These are phyloP conservation scores for Epicoccum sorghinum DNA, from an alignment of 2,329 filamentous ascomycete genomes.

Conservation along the genomic window DNA sequence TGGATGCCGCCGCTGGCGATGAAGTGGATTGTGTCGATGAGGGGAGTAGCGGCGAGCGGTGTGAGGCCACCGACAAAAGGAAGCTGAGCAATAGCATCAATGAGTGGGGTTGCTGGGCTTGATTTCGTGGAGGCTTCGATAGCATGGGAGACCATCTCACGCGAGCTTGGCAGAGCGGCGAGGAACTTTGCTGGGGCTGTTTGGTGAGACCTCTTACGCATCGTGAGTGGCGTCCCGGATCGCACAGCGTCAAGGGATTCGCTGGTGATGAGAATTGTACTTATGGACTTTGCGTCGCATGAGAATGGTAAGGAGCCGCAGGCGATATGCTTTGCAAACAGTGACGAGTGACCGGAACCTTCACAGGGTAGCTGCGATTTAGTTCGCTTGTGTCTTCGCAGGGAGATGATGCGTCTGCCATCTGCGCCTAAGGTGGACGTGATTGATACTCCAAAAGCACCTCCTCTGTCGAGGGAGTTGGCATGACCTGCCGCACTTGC, in stretches of 20 bases:
- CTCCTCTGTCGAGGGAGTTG: slow-evolving; percentile 20
- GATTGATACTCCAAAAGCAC: slow-evolving; percentile 40
- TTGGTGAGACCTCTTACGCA: slow-evolving; percentile 13
- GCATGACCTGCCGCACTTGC: slow-evolving; percentile 1
- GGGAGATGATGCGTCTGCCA: slow-evolving; percentile 27
- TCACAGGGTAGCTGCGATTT: slow-evolving; percentile 29
- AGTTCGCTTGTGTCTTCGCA: slow-evolving; percentile 32
- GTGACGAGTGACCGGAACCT: slow-evolving; percentile 35
- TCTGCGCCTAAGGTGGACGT: slow-evolving; percentile 10
- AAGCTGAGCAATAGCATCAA: slow-evolving; percentile 36
- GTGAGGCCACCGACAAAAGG: slow-evolving; percentile 37
- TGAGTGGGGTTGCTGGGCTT: slow-evolving; percentile 23
- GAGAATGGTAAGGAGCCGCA: slow-evolving; percentile 38
- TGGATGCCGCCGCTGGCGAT: slow-evolving; percentile 34
- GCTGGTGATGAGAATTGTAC: slow-evolving; percentile 36
- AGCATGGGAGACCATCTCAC: slow-evolving; percentile 24
- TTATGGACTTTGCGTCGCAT: slow-evolving; percentile 22
- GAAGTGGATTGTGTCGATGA: slow-evolving; percentile 36
- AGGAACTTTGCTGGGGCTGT: slow-evolving; percentile 27
- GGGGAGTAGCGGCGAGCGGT: slow-evolving; percentile 29
- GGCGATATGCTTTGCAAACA: slow-evolving; percentile 43
- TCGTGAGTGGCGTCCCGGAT: slow-evolving; percentile 25
- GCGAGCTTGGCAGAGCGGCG: slow-evolving; percentile 31
- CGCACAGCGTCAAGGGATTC: slow-evolving; percentile 27
- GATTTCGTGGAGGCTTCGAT: slow-evolving; percentile 23